These are phyloP conservation scores for Herpetomonas samuelpessoai DNA, from an alignment of 208 protist genomes.

Conservation along the genomic window DNA sequence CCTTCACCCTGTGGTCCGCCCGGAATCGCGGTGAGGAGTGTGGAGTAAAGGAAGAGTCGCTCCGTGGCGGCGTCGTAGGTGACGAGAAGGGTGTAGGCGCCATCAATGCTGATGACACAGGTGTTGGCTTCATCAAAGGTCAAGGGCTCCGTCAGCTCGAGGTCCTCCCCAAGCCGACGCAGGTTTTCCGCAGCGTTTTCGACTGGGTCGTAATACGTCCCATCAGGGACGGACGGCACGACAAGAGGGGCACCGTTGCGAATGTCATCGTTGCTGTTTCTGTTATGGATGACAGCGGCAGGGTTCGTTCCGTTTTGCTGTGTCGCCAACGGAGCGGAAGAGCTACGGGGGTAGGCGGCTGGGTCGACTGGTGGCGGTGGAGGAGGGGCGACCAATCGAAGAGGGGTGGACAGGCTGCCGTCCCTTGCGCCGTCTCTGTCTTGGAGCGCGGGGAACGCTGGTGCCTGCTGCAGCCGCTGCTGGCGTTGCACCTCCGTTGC, in stretches of 20 bases:
- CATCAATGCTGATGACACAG: slow-evolving; percentile 64
- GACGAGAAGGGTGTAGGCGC: slow-evolving; percentile 61
- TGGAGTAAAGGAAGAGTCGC: slow-evolving; percentile 71
- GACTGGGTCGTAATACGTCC: slow-evolving; percentile 36
- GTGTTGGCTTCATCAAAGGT: slow-evolving; percentile 65
- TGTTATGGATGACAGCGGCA: not conserved
- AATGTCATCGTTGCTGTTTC: not conserved
- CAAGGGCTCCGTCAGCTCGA: slow-evolving; percentile 35
- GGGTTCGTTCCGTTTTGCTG: not conserved
- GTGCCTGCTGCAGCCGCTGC: not conserved
- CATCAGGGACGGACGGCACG: slow-evolving; percentile 17
- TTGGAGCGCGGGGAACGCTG: no score
- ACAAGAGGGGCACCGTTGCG: not conserved
- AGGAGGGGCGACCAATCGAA: not conserved
- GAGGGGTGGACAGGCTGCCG: not conserved
- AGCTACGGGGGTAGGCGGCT: not conserved
- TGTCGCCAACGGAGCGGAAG: not conserved
- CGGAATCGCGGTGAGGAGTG: slow-evolving; percentile 56
- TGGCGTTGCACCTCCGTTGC: not conserved
- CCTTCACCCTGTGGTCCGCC: slow-evolving; percentile 4
- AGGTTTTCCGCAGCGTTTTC: slow-evolving; percentile 65
- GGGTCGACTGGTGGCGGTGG: not conserved
- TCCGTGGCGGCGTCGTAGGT: slow-evolving; percentile 69
- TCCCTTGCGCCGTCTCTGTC: no score
- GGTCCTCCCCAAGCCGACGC: slow-evolving; percentile 52